Evolutionary conservation across 1,284 basidiomycete genomes (phyloP).

Genomic region (Xerocomus amazonicus): DNA sequence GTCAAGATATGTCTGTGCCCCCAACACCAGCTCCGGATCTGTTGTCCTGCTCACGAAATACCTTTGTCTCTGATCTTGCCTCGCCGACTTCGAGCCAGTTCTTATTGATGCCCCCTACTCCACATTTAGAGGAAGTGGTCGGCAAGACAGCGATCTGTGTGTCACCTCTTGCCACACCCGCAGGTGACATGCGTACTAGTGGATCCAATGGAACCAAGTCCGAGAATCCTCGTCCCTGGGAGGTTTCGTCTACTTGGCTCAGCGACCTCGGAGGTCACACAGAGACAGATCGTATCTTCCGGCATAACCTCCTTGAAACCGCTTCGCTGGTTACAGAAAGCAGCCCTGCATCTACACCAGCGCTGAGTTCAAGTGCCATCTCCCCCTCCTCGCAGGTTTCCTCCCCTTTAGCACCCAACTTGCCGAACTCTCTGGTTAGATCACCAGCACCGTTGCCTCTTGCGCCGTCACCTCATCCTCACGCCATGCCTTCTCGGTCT

Average conservation of each 20-base stretch:
- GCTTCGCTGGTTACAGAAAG: constrained; percentile 15
- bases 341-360: constrained; percentile 28
- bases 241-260: constrained; percentile 30
- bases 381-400: constrained; percentile 21
- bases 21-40: constrained; percentile 9
- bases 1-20: constrained; percentile 7
- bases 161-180: constrained; percentile 12
- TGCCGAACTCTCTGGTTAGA: constrained; percentile 14
- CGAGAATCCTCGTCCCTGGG: constrained; percentile 21
- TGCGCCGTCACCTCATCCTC: constrained; percentile 9
- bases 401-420: constrained; percentile 14
- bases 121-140: constrained; percentile 10
- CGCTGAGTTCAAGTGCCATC: constrained; percentile 22
- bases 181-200: constrained; percentile 3
- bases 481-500: constrained; percentile 14
- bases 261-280: constrained; percentile 33
- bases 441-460: constrained; percentile 16
- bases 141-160: constrained; percentile 8
- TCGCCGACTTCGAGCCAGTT: constrained; percentile 35
- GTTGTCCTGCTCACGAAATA: constrained; percentile 6
- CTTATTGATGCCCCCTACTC: constrained; percentile 29
- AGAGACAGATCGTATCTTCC: constrained; percentile 34
- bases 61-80: constrained; percentile 16
- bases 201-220: constrained; percentile 11
- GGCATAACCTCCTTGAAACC: constrained; percentile 18